These are phyloP conservation scores for Plasmodium gallinaceum DNA, from an alignment of 169 alveolate genomes.

Conservation along the genomic window DNA sequence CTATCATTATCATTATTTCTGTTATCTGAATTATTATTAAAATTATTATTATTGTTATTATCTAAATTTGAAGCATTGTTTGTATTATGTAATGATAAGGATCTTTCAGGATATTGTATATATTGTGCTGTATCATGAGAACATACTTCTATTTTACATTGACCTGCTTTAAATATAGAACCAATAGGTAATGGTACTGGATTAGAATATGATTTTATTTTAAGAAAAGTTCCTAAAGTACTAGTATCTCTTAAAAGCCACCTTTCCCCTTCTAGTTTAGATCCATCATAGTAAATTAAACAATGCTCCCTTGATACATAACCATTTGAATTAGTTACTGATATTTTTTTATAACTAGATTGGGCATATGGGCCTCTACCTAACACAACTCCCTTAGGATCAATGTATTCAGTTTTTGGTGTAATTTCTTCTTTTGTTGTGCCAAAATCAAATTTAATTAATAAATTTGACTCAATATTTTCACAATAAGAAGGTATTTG, in stretches of 20 bases:
- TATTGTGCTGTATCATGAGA: conserved; percentile 71
- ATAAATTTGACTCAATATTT: conserved; percentile 40
- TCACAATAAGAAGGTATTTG: conserved; percentile 43
- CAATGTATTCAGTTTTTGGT: conserved; percentile 82
- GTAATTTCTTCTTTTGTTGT: conserved; percentile 48
- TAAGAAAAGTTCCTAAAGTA: conserved; percentile 91
- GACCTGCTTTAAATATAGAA: conserved; percentile 91
- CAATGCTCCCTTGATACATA: conserved; percentile 93
- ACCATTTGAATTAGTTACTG: conserved; percentile 90
- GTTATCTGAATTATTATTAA: conserved; percentile 11
- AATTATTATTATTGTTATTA: conserved; percentile 24
- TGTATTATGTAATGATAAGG: conserved; percentile 69
- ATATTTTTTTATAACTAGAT: conserved; percentile 83
- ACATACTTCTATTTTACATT: conserved; percentile 90
- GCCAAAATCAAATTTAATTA: conserved; percentile 72
- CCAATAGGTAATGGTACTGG: conserved; percentile 89
- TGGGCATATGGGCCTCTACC: conserved; percentile 91
- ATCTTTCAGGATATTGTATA: conserved; percentile 75
- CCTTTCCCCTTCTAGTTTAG: conserved; percentile 82
- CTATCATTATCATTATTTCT: conserved; percentile 3
- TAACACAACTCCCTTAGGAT: conserved; percentile 88
- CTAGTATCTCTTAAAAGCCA: conserved; percentile 91
- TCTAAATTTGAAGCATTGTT: conserved; percentile 12
- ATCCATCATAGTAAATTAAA: conserved; percentile 90
- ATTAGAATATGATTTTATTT: conserved; percentile 87